Evolutionary conservation across 2,329 filamentous ascomycete species (phyloP).

Genomic region (Chalaropsis ovoidea): DNA sequence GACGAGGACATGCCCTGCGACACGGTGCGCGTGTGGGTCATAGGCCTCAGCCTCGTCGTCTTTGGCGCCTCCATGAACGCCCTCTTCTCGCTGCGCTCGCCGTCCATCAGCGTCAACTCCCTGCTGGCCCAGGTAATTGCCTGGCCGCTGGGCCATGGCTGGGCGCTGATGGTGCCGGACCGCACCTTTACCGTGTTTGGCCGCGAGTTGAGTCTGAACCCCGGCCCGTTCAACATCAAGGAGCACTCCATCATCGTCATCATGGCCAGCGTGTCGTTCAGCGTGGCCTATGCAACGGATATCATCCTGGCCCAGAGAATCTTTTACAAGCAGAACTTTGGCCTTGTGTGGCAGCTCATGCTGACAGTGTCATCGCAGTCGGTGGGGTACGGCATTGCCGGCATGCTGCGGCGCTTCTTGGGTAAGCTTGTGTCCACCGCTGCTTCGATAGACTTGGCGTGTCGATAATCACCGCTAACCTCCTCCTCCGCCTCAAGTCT

Average conservation of each 20-base stretch:
- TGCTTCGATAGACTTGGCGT: background rate
- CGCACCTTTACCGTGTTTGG: constrained; percentile 45
- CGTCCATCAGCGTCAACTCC: constrained; percentile 50
- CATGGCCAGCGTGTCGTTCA: constrained; percentile 63
- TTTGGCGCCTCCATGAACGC: constrained; percentile 53
- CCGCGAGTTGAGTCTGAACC: constrained; percentile 49
- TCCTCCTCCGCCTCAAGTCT: constrained; percentile 35
- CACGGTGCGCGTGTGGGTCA: constrained; percentile 55
- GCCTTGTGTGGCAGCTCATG: constrained; percentile 55
- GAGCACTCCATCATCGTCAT: constrained; percentile 59
- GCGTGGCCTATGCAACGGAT: constrained; percentile 61
- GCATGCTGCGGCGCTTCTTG: constrained; percentile 55
- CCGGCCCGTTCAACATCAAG: constrained; percentile 60
- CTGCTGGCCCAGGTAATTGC: constrained; percentile 55
- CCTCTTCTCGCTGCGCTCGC: constrained; percentile 51
- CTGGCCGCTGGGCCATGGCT: constrained; percentile 52
- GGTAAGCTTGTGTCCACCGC: constrained; percentile 33
- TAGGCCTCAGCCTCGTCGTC: constrained; percentile 48
- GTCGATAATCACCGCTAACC: background rate
- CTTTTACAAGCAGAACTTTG: constrained; percentile 62
- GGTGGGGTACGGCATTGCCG: constrained; percentile 58
- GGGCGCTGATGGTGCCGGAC: constrained; percentile 47
- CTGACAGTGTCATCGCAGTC: constrained; percentile 59
- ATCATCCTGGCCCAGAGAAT: constrained; percentile 60
- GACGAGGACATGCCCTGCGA: constrained; percentile 57